Base-by-base conservation (phyloP, 495 filamentous ascomycete genomes). In the Staphylotrichum tortipilum region DNA sequence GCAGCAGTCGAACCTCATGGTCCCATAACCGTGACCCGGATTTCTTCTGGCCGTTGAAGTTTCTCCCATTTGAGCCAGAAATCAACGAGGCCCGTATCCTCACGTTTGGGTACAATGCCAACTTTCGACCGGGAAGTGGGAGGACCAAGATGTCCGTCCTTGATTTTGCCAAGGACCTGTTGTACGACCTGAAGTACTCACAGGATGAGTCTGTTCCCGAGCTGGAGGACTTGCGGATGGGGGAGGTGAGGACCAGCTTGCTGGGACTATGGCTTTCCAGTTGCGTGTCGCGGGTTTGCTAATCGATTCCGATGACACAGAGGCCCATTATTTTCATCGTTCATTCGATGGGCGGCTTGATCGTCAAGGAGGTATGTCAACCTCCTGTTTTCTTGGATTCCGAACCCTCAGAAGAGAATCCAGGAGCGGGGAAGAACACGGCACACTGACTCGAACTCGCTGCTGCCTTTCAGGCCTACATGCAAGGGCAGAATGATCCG, bases 261-360 rank as follows among this genome's bases (percentile, higher is more conserved):
- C 28, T 29, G n/a, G n/a, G n/a, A n/a, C n/a, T n/a, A n/a, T n/a
- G n/a, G n/a, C n/a, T n/a, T n/a, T n/a, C n/a, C n/a, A n/a, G n/a
- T n/a, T n/a, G n/a, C n/a, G n/a, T n/a, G n/a, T n/a, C n/a, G n/a
- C n/a, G n/a, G n/a, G n/a, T n/a, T n/a, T n/a, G n/a, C n/a, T n/a
- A n/a, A n/a, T n/a, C n/a, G n/a, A n/a, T n/a, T n/a, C n/a, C n/a
- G n/a, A n/a, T n/a, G n/a, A n/a, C n/a, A 22, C 40, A 66, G 62
- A 44, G 46, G 9, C 71, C 71, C 0, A 57, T 74, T 4, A 60
- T 74, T 1, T 72, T 75, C 42, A 55, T 73, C 17, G 63, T 56
- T 12, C 71, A 74, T 53, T 67, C 59, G 4, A 73, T 75, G 73
- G 73, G 73, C 3, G 73, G 73, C 0, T 53, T 78, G 1, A 56